These are phyloP conservation scores for Boletus pseudo-olivaceus DNA, from an alignment of 768 basidiomycete genomes.

Conservation along the genomic window DNA sequence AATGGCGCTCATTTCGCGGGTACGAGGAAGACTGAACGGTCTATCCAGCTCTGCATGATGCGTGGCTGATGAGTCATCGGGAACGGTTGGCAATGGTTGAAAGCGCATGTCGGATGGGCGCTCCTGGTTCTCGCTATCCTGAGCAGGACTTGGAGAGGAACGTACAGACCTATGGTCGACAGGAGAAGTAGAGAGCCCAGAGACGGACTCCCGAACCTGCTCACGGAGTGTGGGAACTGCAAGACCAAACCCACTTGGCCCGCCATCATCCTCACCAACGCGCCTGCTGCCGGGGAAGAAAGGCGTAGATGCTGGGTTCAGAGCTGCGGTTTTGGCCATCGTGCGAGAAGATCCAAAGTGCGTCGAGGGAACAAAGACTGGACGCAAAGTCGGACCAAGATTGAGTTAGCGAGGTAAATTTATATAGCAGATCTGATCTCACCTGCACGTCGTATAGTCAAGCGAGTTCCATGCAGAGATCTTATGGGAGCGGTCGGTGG, in stretches of 20 bases:
- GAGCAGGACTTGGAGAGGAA: constrained; percentile 67
- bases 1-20: constrained; percentile 48
- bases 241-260: constrained; percentile 40
- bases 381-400: background rate
- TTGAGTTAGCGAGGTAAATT: constrained; percentile 1
- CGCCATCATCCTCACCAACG: constrained; percentile 51
- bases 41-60: constrained; percentile 46
- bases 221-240: constrained; percentile 45
- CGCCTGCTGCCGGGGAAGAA: constrained; percentile 73
- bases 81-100: constrained; percentile 35
- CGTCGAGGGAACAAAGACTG: constrained; percentile 26
- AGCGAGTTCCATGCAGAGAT: constrained; percentile 28
- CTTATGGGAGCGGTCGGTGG: background rate
- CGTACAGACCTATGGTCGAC: constrained; percentile 64
- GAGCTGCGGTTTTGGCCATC: constrained; percentile 73
- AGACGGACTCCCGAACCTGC: constrained; percentile 45
- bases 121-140: constrained; percentile 28
- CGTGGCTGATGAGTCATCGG: constrained; percentile 47
- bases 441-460: constrained; percentile 24
- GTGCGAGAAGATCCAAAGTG: constrained; percentile 23
- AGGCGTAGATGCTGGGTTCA: constrained; percentile 80
- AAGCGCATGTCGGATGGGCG: constrained; percentile 26
- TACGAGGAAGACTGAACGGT: constrained; percentile 38
- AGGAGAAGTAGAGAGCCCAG: constrained; percentile 56
- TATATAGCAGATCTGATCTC: constrained; percentile 7